phyloP scores from a whole-genome alignment of 768 basidiomycete genomes.

The Sarcodon aspratus region DNA sequence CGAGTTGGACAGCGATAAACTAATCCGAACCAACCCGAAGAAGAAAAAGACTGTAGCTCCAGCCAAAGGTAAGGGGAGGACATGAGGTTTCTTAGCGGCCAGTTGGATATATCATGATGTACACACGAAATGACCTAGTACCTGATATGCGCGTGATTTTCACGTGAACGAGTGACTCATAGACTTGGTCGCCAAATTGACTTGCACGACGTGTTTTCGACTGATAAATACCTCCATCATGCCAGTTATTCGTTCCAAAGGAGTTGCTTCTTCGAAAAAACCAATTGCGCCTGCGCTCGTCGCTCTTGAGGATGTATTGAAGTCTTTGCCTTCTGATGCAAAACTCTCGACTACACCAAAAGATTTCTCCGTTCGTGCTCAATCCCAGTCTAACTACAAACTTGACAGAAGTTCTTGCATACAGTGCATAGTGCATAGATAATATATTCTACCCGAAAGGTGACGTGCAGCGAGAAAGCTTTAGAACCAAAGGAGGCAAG shows the following conservation, averaged over 20 bases:
- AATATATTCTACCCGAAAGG: neutral
- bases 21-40: conserved; percentile 49
- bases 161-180: too few relatives aligned
- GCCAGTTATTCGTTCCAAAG: too few relatives aligned
- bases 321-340: neutral
- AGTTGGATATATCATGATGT: too few relatives aligned
- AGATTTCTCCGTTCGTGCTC: neutral
- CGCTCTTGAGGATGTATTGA: neutral
- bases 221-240: too few relatives aligned
- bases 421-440: neutral
- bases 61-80: conserved; percentile 12
- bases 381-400: neutral
- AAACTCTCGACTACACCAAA: neutral
- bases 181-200: too few relatives aligned
- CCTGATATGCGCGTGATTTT: too few relatives aligned
- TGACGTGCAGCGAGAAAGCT: neutral
- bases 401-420: neutral
- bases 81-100: neutral
- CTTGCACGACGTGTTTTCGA: too few relatives aligned
- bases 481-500: neutral
- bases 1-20: conserved; percentile 38
- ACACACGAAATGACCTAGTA: too few relatives aligned
- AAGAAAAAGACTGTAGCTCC: conserved; percentile 23
- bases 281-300: neutral
- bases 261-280: neutral